These are phyloP conservation scores for Populus hybrid DNA, from an alignment of 441 rosid species.

Conservation along the genomic window DNA sequence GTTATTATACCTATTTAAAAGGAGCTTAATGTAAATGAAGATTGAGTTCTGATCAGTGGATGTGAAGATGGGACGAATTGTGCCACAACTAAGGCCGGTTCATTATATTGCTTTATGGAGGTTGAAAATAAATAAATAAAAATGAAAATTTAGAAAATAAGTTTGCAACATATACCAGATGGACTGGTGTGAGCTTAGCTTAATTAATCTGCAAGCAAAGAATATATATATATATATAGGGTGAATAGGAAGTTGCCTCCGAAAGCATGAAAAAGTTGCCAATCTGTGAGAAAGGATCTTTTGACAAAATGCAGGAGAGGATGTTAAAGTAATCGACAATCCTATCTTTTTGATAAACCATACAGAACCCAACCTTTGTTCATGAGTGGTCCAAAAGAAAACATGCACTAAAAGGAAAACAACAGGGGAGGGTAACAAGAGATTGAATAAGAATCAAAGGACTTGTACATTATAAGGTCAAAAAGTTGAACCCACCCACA, in stretches of 20 bases:
- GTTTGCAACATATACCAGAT: not conserved
- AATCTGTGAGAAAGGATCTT: conserved; percentile 15
- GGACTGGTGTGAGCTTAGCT: not conserved
- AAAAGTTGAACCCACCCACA: conserved; percentile 41
- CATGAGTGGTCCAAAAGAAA: conserved; percentile 23
- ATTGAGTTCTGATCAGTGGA: not conserved
- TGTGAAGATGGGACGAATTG: no score
- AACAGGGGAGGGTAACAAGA: conserved; percentile 20
- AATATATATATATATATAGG: no score
- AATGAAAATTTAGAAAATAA: not conserved
- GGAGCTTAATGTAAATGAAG: not conserved
- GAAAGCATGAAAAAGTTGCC: conserved; percentile 23
- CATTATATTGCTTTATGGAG: no score
- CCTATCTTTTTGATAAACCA: conserved; percentile 19
- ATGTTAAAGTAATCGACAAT: conserved; percentile 22
- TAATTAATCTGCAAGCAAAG: conserved; percentile 27
- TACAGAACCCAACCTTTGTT: conserved; percentile 21
- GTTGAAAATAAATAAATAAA: no score
- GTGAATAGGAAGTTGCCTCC: conserved; percentile 30
- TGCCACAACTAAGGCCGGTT: not conserved
- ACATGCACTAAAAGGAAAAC: conserved; percentile 19
- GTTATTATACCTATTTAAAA: not conserved
- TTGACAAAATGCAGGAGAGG: conserved; percentile 28
- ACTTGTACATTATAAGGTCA: conserved; percentile 51
- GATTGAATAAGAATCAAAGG: conserved; percentile 38